Percentiles rank a stretch among this genome's conserved stretches.
phyloP scores from a whole-genome alignment of 148 eudicot genomes.

The Rhododendron molle region DNA sequence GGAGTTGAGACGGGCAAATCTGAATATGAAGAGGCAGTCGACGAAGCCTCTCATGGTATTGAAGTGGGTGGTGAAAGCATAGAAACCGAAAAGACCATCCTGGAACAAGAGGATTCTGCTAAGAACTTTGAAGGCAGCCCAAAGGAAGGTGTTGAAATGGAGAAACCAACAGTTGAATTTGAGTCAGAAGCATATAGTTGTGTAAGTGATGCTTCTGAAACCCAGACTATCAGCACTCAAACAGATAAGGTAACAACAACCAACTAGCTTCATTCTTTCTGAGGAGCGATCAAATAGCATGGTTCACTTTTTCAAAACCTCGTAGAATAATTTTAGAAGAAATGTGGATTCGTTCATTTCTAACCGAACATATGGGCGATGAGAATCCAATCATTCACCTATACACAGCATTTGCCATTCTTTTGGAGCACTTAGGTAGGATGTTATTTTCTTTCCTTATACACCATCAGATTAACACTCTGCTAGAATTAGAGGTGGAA shows the following conservation, averaged over 20 bases:
- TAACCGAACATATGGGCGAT: not conserved
- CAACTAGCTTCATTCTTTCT: not conserved
- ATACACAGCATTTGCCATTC: not conserved
- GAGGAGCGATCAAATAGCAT: not conserved
- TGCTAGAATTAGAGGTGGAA: not conserved
- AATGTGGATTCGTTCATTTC: not conserved
- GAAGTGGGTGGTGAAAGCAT: not conserved
- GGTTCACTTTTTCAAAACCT: not conserved
- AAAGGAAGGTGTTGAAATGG: conserved; percentile 1
- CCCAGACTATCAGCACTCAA: not conserved
- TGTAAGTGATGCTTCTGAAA: not conserved
- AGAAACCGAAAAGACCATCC: not conserved
- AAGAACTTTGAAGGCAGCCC: not conserved
- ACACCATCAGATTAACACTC: not conserved
- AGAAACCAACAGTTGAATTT: conserved; percentile 8
- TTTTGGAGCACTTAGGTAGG: not conserved
- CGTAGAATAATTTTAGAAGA: not conserved
- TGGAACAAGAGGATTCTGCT: not conserved
- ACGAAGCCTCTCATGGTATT: not conserved
- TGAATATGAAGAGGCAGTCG: not conserved
- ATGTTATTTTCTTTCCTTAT: not conserved
- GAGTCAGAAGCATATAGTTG: conserved; percentile 6
- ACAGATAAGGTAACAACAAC: conserved; percentile 11
- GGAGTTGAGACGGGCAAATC: not conserved
- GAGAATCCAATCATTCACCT: not conserved